Percentiles rank a stretch among this genome's conserved stretches.
These are phyloP conservation scores for Gynostemma pentaphyllum DNA, from an alignment of 306 rosid species.

Conservation along the genomic window DNA sequence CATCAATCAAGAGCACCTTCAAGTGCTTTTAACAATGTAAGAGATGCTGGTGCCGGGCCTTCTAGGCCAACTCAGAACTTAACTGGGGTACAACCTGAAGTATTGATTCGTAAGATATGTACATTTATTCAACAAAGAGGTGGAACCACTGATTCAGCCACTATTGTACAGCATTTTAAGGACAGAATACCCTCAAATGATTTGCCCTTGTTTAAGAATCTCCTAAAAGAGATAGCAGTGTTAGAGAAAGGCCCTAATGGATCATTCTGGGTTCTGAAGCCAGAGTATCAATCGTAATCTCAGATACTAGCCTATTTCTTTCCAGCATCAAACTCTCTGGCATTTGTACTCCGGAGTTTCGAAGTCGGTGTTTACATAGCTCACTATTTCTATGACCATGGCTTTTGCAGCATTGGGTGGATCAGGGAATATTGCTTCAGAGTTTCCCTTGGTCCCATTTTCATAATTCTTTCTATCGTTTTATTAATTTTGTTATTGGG, in stretches of 20 bases:
- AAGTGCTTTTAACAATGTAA: conserved; percentile 27
- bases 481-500: not conserved
- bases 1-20: conserved; percentile 33
- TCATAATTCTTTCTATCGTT: not conserved
- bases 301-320: not conserved
- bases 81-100: conserved; percentile 64
- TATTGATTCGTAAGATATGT: conserved; percentile 67
- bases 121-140: conserved; percentile 72
- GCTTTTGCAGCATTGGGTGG: not conserved
- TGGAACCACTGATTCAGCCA: conserved; percentile 49
- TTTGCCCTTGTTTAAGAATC: conserved; percentile 88
- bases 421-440: not conserved
- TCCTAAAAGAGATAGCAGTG: conserved; percentile 78
- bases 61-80: conserved; percentile 34
- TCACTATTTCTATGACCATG: not conserved
- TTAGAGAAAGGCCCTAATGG: conserved; percentile 52
- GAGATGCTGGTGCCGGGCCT: conserved; percentile 30
- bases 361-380: not conserved
- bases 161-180: conserved; percentile 77
- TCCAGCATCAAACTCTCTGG: not conserved
- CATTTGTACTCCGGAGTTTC: not conserved
- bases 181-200: conserved; percentile 61
- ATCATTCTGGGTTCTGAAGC: conserved; percentile 67
- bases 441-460: not conserved
- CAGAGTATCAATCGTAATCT: conserved; percentile 45